phyloP scores from a whole-genome alignment of 2,329 filamentous ascomycete species.

The Dactylellina leptospora region DNA sequence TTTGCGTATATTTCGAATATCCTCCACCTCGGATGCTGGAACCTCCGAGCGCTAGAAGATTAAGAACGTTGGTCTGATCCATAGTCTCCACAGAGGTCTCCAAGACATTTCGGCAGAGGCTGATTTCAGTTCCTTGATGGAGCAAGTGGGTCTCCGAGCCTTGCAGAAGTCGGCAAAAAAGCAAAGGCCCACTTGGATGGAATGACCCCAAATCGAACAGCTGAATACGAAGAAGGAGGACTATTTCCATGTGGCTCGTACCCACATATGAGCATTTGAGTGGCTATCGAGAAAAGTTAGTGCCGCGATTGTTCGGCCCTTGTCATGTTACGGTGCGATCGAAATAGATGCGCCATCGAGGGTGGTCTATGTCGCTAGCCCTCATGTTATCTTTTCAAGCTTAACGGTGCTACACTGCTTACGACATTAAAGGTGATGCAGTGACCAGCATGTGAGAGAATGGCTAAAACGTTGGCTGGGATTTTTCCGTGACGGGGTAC shows the following conservation, averaged over 20 bases:
- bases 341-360: no score
- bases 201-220: slow-evolving; percentile 17
- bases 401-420: no score
- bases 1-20: no score
- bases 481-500: not conserved
- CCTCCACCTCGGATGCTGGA: not conserved
- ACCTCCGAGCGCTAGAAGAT: not conserved
- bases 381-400: no score
- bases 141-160: slow-evolving; percentile 17
- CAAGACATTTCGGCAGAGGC: slow-evolving; percentile 7
- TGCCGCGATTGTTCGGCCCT: not conserved
- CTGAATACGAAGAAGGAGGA: slow-evolving; percentile 17
- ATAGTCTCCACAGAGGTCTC: not conserved
- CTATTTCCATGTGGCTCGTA: no score
- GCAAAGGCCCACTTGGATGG: not conserved
- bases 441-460: no score
- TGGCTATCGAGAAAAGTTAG: not conserved
- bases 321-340: not conserved
- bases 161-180: not conserved
- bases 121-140: not conserved
- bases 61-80: no score
- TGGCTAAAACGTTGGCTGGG: no score
- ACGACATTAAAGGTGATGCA: no score
- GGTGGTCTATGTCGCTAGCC: no score
- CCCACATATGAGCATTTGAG: no score